Base-by-base conservation (phyloP, 2,329 filamentous ascomycete species). In the Daldinia sp. region DNA sequence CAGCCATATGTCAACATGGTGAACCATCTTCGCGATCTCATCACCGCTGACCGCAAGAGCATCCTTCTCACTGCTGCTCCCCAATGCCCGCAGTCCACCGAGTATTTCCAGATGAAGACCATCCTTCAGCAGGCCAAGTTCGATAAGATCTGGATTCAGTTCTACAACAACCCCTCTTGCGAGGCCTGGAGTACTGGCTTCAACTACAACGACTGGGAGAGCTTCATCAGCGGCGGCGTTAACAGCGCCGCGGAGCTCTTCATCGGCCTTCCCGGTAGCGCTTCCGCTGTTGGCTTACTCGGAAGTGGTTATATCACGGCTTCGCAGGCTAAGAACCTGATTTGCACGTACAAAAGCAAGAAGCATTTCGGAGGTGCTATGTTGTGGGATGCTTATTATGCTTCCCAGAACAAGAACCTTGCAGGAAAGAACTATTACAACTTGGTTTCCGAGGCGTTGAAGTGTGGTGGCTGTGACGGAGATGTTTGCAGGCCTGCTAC, bases 161-260 rank as follows among this genome's bases (percentile, higher is more conserved):
- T 85, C 75, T 85, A 84, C 78, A 84, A 85, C 78, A 85, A 85
- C 74, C 71, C 73, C 0, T 69, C 55, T 20, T 84, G 82, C 72
- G 79, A 81, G 50, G 75, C 78, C 28, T 72, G 76, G 48, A 53
- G 67, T 15, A 66, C 73, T 10, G 69, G 70, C 35, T 82, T 84
- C 77, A 85, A 84, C 77, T 84, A 82, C 68, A 73, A 82, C 57
- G 73, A 74, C 13, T 86, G 84, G 83, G 79, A 76, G 54, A 42
- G 55, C 0, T 76, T 80, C 30, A 62, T 85, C 37, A 60, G 71
- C 3, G 44, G 64, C 3, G 82, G 79, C 41, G 67, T 77, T 63
- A 84, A 80, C 77, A 71, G 79, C 72, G 69, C 77, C 7, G 80
- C 83, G 33, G 83, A 85, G 78, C 74, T 86, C 55, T 85, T 80